Evolutionary conservation across 1,139 yeast genomes (phyloP).

Genomic region (Geotrichum phurueaensis): DNA sequence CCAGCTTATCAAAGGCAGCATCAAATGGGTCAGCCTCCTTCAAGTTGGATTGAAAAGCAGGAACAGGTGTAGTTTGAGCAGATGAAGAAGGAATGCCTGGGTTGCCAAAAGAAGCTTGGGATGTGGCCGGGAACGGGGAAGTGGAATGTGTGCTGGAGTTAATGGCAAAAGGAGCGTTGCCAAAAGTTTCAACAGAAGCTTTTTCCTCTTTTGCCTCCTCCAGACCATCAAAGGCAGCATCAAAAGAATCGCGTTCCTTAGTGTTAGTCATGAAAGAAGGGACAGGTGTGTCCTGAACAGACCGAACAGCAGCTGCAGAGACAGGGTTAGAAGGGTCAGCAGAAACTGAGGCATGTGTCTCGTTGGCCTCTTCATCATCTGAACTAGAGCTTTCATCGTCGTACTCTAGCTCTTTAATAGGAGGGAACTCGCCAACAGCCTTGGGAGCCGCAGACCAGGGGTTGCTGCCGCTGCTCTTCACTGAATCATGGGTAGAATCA

Average conservation of each 20-base stretch:
- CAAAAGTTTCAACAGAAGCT: neutral
- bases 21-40: conserved; percentile 11
- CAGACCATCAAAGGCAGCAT: conserved; percentile 16
- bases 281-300: conserved; percentile 10
- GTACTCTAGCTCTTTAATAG: conserved; percentile 59
- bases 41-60: neutral
- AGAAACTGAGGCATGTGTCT: conserved; percentile 13
- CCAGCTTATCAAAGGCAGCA: conserved; percentile 8
- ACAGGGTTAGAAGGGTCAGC: conserved; percentile 18
- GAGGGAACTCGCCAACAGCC: conserved; percentile 57
- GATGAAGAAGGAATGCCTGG: neutral
- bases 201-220: conserved; percentile 12
- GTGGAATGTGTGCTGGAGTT: neutral
- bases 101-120: neutral
- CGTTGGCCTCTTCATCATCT: conserved; percentile 26
- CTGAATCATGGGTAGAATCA: conserved; percentile 7
- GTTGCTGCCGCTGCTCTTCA: conserved; percentile 1
- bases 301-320: conserved; percentile 20
- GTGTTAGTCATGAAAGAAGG: conserved; percentile 8
- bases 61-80: neutral
- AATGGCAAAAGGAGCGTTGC: neutral
- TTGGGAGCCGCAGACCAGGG: conserved; percentile 8
- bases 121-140: neutral
- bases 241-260: conserved; percentile 11
- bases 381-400: conserved; percentile 47